These are phyloP conservation scores for Osmanthus fragrans DNA, from an alignment of 257 asterid species.

Conservation along the genomic window DNA sequence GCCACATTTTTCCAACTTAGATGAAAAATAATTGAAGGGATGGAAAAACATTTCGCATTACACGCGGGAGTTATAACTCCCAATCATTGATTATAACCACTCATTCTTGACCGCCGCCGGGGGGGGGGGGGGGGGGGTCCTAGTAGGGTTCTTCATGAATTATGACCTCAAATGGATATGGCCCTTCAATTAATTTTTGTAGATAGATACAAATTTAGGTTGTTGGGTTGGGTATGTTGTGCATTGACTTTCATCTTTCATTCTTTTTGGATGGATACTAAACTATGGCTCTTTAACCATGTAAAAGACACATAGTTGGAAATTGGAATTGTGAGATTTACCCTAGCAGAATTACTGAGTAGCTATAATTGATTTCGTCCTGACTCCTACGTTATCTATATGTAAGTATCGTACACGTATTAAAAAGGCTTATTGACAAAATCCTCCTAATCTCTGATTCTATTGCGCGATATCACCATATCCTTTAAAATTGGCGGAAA, in stretches of 20 bases:
- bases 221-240: not conserved
- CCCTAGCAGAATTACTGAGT: too few relatives aligned
- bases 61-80: slow-evolving; percentile 37
- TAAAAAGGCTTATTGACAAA: too few relatives aligned
- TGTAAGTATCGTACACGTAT: too few relatives aligned
- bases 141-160: not conserved
- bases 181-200: slow-evolving; percentile 18
- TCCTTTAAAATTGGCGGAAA: too few relatives aligned
- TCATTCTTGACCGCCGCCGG: not conserved
- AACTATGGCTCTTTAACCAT: too few relatives aligned
- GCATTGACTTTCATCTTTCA: not conserved
- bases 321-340: too few relatives aligned
- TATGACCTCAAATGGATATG: slow-evolving; percentile 4
- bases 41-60: slow-evolving; percentile 29
- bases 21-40: slow-evolving; percentile 12
- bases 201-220: slow-evolving; percentile 1
- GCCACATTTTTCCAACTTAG: slow-evolving; percentile 30
- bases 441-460: too few relatives aligned
- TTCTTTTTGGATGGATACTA: not conserved
- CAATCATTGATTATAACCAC: slow-evolving; percentile 38
- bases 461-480: too few relatives aligned
- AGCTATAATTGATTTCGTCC: too few relatives aligned
- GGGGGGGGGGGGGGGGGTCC: not conserved
- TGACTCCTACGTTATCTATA: too few relatives aligned
- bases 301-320: too few relatives aligned